Evolutionary conservation across 2,329 filamentous ascomycete genomes (phyloP).

Genomic region (Tympanopsis confertula): DNA sequence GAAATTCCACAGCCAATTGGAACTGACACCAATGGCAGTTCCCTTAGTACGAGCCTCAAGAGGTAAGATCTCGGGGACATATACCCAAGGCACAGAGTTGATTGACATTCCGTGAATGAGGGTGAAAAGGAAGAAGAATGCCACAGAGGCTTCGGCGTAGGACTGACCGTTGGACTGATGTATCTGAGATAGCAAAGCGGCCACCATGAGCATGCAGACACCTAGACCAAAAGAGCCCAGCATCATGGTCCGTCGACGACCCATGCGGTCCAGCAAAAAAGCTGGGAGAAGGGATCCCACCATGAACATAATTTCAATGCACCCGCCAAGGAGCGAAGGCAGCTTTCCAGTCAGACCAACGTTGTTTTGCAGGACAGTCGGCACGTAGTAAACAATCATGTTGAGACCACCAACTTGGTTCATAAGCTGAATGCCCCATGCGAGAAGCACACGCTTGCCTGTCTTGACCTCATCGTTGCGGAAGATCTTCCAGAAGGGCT

Average conservation of each 20-base stretch:
- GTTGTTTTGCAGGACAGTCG: neutral
- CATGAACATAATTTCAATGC: slow-evolving; percentile 11
- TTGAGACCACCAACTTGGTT: slow-evolving; percentile 28
- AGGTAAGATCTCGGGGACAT: slow-evolving; percentile 11
- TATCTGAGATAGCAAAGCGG: slow-evolving; percentile 8
- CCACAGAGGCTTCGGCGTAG: slow-evolving; percentile 7
- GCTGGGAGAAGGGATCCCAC: slow-evolving; percentile 13
- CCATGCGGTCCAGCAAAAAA: slow-evolving; percentile 11
- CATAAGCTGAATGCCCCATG: slow-evolving; percentile 26
- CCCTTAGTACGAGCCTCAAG: slow-evolving; percentile 10
- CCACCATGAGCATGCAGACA: slow-evolving; percentile 14
- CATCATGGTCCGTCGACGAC: slow-evolving; percentile 16
- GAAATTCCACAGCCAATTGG: slow-evolving; percentile 7
- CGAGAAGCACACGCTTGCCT: slow-evolving; percentile 26
- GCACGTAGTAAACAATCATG: slow-evolving; percentile 12
- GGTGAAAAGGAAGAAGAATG: slow-evolving; percentile 15
- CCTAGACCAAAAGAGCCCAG: slow-evolving; percentile 8
- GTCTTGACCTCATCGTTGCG: slow-evolving; percentile 23
- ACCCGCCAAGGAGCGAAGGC: slow-evolving; percentile 9
- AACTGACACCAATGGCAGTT: slow-evolving; percentile 8
- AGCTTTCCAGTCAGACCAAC: slow-evolving; percentile 3
- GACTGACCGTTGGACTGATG: neutral
- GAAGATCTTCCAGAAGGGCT: slow-evolving; percentile 16
- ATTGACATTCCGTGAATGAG: slow-evolving; percentile 9
- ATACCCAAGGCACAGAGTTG: slow-evolving; percentile 11